A percentile compares a stretch with the other conserved stretches of the same genome.
Conservation (phyloP, 2,329 filamentous ascomycete genomes). For the Clarireedia homoeocarpa region DNA sequence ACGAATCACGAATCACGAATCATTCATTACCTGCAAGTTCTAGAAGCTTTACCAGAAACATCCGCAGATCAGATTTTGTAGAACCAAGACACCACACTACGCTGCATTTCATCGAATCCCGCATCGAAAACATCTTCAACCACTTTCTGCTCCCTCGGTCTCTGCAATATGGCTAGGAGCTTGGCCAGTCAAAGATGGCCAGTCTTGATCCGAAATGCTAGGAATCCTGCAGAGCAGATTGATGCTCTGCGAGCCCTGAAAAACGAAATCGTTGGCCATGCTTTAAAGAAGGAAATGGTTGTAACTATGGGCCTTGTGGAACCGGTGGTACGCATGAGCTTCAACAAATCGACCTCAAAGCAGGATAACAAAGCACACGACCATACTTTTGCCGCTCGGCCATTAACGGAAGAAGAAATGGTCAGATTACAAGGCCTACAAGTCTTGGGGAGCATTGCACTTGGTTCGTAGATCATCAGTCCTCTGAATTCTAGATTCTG, state of each 20-base stretch:
- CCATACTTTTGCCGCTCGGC: slow-evolving; percentile 32
- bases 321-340: slow-evolving; percentile 47
- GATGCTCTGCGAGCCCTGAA: slow-evolving; percentile 66
- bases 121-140: background rate
- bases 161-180: slow-evolving; percentile 5
- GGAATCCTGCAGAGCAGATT: slow-evolving; percentile 43
- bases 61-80: background rate
- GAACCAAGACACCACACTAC: background rate
- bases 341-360: slow-evolving; percentile 32
- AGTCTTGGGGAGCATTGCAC: slow-evolving; percentile 76
- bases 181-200: slow-evolving; percentile 33
- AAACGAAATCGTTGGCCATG: slow-evolving; percentile 83
- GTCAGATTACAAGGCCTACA: slow-evolving; percentile 72
- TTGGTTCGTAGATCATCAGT: slow-evolving; percentile 49
- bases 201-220: slow-evolving; percentile 48
- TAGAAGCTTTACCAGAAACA: no score
- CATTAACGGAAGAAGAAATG: slow-evolving; percentile 55
- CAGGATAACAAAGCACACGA: slow-evolving; percentile 40
- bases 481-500: background rate
- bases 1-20: no score
- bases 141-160: background rate
- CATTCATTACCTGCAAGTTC: no score
- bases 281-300: slow-evolving; percentile 76
- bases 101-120: background rate
- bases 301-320: slow-evolving; percentile 62